Conservation (phyloP, 805 yeast species). For the Yarrowia yakushimensis region DNA sequence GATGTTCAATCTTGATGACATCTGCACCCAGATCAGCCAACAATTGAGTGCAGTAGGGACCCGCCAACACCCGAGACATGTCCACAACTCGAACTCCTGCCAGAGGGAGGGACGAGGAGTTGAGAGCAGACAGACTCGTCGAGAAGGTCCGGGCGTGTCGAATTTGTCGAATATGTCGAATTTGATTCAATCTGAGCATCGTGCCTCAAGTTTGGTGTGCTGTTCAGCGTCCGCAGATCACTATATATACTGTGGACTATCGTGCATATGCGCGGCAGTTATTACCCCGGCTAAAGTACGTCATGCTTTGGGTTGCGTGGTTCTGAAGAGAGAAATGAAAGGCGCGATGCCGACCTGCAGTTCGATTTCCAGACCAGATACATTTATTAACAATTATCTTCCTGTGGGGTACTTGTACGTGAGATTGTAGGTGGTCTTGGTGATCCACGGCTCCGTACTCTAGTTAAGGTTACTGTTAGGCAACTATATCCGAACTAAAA, state of each 20-base stretch:
- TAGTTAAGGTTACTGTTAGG: too few relatives aligned
- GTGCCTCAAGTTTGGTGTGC: neutral
- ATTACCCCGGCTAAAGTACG: constrained; percentile 9
- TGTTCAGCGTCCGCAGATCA: neutral
- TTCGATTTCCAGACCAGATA: too few relatives aligned
- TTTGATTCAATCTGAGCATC: neutral
- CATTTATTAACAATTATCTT: too few relatives aligned
- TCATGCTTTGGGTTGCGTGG: neutral
- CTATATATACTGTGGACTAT: neutral
- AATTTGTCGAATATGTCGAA: neutral
- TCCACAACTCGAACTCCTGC: constrained; percentile 40
- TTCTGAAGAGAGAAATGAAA: too few relatives aligned
- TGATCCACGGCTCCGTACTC: too few relatives aligned
- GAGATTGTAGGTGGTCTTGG: too few relatives aligned
- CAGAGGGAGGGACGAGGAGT: constrained; percentile 34
- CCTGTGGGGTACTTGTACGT: too few relatives aligned
- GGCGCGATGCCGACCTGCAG: too few relatives aligned
- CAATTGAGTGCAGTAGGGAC: constrained; percentile 43
- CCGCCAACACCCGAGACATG: constrained; percentile 44
- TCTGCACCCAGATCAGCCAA: constrained; percentile 46
- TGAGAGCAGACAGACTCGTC: neutral
- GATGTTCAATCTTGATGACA: constrained; percentile 43
- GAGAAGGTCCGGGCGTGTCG: neutral
- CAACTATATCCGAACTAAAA: too few relatives aligned
- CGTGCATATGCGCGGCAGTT: constrained; percentile 13